Conservation (phyloP, 192 early-diverging fungal genomes). For the Thamnidium elegans region DNA sequence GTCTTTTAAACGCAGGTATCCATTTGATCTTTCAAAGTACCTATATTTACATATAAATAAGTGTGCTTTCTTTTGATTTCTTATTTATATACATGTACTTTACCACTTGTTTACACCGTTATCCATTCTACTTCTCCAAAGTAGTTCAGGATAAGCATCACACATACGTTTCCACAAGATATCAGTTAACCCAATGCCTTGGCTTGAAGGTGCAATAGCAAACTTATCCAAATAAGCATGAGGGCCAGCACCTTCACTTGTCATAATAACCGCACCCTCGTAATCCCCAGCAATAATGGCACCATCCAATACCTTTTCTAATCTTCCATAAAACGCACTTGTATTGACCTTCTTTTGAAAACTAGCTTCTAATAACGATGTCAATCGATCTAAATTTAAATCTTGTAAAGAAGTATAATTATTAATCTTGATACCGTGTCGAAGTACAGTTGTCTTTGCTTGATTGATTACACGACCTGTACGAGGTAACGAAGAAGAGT, state of each 20-base stretch:
- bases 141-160: conserved; percentile 63
- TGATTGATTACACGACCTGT: conserved; percentile 31
- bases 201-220: conserved; percentile 77
- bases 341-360: conserved; percentile 64
- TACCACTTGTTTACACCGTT: conserved; percentile 96
- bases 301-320: conserved; percentile 46
- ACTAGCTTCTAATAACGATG: conserved; percentile 67
- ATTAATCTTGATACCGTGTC: conserved; percentile 70
- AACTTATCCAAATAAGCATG: conserved; percentile 88
- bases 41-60: conserved; percentile 28
- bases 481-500: conserved; percentile 53
- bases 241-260: conserved; percentile 50
- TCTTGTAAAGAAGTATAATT: conserved; percentile 53
- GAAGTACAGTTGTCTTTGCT: conserved; percentile 69
- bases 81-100: neutral
- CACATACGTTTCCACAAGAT: conserved; percentile 87
- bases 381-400: conserved; percentile 52
- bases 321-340: conserved; percentile 56
- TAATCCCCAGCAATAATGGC: conserved; percentile 90
- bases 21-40: conserved; percentile 89
- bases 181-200: conserved; percentile 92
- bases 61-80: neutral
- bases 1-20: conserved; percentile 62
- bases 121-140: conserved; percentile 81
- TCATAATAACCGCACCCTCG: conserved; percentile 86